phyloP scores from a whole-genome alignment of 352 stramenopile genomes.

The Phytophthora fragariae region DNA sequence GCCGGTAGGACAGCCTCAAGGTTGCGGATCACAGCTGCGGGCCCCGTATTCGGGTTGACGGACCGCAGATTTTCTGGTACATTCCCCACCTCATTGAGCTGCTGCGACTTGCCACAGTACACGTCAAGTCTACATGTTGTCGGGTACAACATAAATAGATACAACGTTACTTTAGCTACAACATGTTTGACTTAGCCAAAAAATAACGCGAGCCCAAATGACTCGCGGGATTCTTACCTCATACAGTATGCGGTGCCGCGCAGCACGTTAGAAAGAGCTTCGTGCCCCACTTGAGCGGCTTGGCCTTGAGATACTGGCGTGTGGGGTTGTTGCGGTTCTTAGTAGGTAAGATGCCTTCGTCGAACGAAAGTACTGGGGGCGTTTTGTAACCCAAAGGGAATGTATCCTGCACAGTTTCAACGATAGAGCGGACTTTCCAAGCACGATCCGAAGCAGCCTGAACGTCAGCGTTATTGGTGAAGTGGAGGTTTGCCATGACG shows the following conservation, averaged over 20 bases:
- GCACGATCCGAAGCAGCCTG: slow-evolving; percentile 1
- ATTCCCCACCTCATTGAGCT: slow-evolving; percentile 6
- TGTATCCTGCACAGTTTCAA: background rate
- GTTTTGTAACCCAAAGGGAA: background rate
- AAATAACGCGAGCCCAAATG: background rate
- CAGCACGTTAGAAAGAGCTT: slow-evolving; percentile 28
- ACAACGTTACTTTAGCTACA: slow-evolving; percentile 7
- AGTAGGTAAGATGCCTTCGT: background rate
- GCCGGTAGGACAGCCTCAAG: slow-evolving; percentile 8
- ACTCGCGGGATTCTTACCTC: slow-evolving; percentile 7
- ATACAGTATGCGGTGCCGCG: slow-evolving; percentile 10
- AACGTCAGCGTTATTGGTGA: slow-evolving; percentile 7
- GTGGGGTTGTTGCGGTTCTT: background rate
- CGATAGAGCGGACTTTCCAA: slow-evolving; percentile 12
- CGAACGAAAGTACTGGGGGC: background rate
- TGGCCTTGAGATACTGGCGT: background rate
- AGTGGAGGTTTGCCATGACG: slow-evolving; percentile 10
- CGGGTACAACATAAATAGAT: slow-evolving; percentile 3
- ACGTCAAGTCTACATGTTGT: slow-evolving; percentile 19
- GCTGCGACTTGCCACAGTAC: slow-evolving; percentile 15
- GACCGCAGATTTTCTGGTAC: background rate
- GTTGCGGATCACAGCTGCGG: slow-evolving; percentile 19
- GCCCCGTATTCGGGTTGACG: slow-evolving; percentile 14
- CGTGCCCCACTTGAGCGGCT: slow-evolving; percentile 11
- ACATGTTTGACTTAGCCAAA: slow-evolving; percentile 16